Evolutionary conservation across 1,284 basidiomycete genomes (phyloP), one percentile per base, ranked within the genome.

Genomic region (Tylopilus sp.): DNA sequence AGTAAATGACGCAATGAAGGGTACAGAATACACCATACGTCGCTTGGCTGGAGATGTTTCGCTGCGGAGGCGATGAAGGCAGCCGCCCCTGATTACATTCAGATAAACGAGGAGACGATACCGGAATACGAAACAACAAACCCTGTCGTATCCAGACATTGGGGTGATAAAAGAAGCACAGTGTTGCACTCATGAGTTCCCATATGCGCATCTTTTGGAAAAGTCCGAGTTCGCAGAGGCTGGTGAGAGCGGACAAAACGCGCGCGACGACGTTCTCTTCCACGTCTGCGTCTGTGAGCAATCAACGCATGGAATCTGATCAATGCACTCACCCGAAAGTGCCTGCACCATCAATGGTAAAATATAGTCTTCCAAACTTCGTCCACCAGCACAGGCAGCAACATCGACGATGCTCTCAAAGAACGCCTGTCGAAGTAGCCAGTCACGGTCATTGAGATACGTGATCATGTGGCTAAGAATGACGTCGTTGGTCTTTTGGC

Each of bases 391-490:
- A 69, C 92, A 94, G 0, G 89, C 89, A 6, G 93, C 96, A 2
- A 99, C 92, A 52, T 92, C 92, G 8, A 97, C 91, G 23, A 98
- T 92, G 54, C 90, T 91, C 64, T 97, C 93, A 61, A 98, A 97
- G 67, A 99, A 98, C 0, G 92, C 90, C 55, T 86, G 81, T 2
- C 97, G 78, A 38, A 99, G 71, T 19, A 89, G 71, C 95, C 96
- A 98, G 63, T 97, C 92, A 10, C 90, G 76, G 60, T 98, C 95
- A 63, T 99, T 99, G 57, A 99, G 78, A 63, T 97, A 99, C 0
- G 97, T 99, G 66, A 99, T 95, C 86, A 99, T 96, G 66, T 99
- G 95, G 57, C 92, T 94, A 18, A 99, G 74, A 6, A 99, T 74
- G 3, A 96, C 89, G 59, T 99, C 95, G 69, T 97, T 96, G 1